phyloP scores from a whole-genome alignment of 2,329 filamentous ascomycete species.

The Fusarium cicatricum region DNA sequence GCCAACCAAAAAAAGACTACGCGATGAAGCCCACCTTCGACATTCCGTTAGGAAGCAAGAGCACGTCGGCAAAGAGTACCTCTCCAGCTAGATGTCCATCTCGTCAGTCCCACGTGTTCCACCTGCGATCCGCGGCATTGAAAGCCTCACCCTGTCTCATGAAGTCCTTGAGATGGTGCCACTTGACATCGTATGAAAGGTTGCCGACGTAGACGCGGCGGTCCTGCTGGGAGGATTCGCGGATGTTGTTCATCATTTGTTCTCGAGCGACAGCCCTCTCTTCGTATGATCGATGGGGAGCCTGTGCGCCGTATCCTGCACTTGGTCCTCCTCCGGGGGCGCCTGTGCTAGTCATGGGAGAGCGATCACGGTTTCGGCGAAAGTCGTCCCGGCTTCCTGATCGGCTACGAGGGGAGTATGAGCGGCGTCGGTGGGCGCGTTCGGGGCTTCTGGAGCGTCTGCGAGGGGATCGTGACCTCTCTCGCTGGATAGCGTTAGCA shows the following conservation, averaged over 20 bases:
- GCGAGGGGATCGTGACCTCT: slow-evolving; percentile 82
- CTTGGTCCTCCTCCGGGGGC: slow-evolving; percentile 75
- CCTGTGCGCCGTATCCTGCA: slow-evolving; percentile 67
- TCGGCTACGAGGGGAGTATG: slow-evolving; percentile 80
- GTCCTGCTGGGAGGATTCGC: slow-evolving; percentile 97
- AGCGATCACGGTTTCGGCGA: slow-evolving; percentile 77
- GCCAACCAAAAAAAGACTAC: slow-evolving; percentile 83
- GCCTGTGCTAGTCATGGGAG: slow-evolving; percentile 83
- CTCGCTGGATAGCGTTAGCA: slow-evolving; percentile 67
- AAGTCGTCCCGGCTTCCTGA: slow-evolving; percentile 80
- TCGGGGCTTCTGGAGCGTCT: slow-evolving; percentile 87
- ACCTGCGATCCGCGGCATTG: slow-evolving; percentile 38
- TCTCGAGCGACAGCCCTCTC: slow-evolving; percentile 85
- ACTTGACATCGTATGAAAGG: slow-evolving; percentile 99
- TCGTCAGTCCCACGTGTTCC: slow-evolving; percentile 51
- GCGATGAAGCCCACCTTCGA: slow-evolving; percentile 99
- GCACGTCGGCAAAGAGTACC: slow-evolving; percentile 98
- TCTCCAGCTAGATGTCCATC: slow-evolving; percentile 79
- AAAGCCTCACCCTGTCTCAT: slow-evolving; percentile 92
- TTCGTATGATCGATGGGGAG: slow-evolving; percentile 79
- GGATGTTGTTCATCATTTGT: slow-evolving; percentile 94
- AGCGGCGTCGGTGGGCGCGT: slow-evolving; percentile 73
- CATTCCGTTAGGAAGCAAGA: slow-evolving; percentile 99
- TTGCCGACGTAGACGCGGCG: slow-evolving; percentile 99
- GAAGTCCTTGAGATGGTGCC: slow-evolving; percentile 99